Percentiles rank a stretch among this genome's conserved stretches.
Conservation (phyloP, 2,329 filamentous ascomycete species). For the Cladosporium austrohemisphaericum region DNA sequence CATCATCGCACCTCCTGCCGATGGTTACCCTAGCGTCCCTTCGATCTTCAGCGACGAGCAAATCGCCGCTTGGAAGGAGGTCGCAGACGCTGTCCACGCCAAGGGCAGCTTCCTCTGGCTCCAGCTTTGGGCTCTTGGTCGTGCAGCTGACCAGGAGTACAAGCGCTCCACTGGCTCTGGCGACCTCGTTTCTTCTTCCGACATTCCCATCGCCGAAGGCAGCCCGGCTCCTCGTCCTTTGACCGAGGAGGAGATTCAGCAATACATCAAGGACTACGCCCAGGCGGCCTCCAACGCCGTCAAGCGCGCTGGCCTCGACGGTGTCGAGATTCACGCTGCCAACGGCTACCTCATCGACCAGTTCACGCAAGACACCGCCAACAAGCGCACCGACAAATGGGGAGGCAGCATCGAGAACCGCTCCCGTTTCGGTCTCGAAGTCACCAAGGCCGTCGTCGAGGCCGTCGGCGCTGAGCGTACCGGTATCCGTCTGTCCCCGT, state of each 20-base stretch:
- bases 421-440: constrained; percentile 50
- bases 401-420: constrained; percentile 50
- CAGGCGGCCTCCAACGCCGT: constrained; percentile 45
- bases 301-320: constrained; percentile 55
- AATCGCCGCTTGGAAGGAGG: constrained; percentile 48
- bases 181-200: constrained; percentile 33
- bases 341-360: constrained; percentile 59
- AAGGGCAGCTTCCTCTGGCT: constrained; percentile 49
- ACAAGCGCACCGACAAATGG: constrained; percentile 51
- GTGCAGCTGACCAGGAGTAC: constrained; percentile 38
- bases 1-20: constrained; percentile 30
- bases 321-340: constrained; percentile 51
- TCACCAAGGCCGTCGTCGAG: constrained; percentile 48
- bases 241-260: constrained; percentile 34
- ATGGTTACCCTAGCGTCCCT: constrained; percentile 28
- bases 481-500: constrained; percentile 59
- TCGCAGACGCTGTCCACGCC: constrained; percentile 50
- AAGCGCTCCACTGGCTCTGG: constrained; percentile 21
- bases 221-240: constrained; percentile 34
- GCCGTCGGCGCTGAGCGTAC: constrained; percentile 52
- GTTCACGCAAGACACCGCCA: constrained; percentile 59
- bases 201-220: constrained; percentile 34
- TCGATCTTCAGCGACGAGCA: constrained; percentile 38
- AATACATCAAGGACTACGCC: constrained; percentile 38
- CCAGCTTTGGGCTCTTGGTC: constrained; percentile 48